Evolutionary conservation across 495 filamentous ascomycete genomes (phyloP).

Genomic region (Trichocladium uniseriatum): DNA sequence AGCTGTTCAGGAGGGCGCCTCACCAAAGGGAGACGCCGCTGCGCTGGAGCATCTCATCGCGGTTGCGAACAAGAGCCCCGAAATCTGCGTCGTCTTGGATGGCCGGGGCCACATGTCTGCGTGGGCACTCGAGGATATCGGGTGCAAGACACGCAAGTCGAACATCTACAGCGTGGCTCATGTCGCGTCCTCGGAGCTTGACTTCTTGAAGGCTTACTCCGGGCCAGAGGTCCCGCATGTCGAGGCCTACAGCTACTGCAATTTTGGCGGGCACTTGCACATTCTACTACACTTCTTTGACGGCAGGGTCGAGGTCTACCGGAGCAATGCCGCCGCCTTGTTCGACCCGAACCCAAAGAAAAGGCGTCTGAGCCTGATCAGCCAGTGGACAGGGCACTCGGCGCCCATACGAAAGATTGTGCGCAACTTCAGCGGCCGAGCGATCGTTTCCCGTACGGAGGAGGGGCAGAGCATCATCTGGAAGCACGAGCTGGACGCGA

Average conservation of each 20-base stretch:
- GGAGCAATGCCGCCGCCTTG: slow-evolving; percentile 66
- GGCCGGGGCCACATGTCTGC: slow-evolving; percentile 81
- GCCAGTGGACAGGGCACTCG: slow-evolving; percentile 79
- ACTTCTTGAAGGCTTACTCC: slow-evolving; percentile 45
- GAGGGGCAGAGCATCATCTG: slow-evolving; percentile 76
- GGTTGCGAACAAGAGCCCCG: slow-evolving; percentile 74
- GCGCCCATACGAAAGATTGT: slow-evolving; percentile 73
- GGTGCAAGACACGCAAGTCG: slow-evolving; percentile 57
- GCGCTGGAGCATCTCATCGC: slow-evolving; percentile 78
- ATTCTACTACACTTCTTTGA: slow-evolving; percentile 84
- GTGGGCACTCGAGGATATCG: slow-evolving; percentile 88
- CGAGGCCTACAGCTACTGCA: slow-evolving; percentile 65
- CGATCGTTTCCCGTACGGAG: slow-evolving; percentile 71
- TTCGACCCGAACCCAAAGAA: slow-evolving; percentile 67
- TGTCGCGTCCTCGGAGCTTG: slow-evolving; percentile 53
- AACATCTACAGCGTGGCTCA: slow-evolving; percentile 84
- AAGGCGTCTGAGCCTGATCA: slow-evolving; percentile 49
- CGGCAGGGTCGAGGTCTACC: slow-evolving; percentile 72
- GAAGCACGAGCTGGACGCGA: slow-evolving; percentile 49
- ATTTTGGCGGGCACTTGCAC: slow-evolving; percentile 53
- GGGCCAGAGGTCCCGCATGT: slow-evolving; percentile 43
- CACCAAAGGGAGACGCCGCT: slow-evolving; percentile 52
- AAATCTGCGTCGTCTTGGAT: slow-evolving; percentile 81
- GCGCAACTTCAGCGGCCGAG: slow-evolving; percentile 68
- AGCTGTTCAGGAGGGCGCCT: slow-evolving; percentile 51